Conservation (phyloP, 352 stramenopile genomes). For the Phytophthora boehmeriae region DNA sequence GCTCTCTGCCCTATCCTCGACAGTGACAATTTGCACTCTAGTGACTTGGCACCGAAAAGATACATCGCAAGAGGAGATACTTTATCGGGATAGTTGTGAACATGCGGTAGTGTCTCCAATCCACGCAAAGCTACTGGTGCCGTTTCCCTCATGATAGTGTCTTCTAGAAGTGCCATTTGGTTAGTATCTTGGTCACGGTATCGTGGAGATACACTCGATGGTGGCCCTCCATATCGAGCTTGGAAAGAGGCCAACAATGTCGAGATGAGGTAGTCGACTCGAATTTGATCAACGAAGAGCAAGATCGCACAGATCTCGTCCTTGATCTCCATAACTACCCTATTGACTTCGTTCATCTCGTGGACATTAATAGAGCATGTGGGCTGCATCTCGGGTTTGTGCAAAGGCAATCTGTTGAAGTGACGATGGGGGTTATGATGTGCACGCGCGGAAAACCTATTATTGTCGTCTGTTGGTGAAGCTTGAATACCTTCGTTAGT, state of each 20-base stretch:
- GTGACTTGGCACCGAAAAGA: conserved; percentile 47
- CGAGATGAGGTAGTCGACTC: conserved; percentile 73
- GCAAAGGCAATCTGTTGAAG: conserved; percentile 19
- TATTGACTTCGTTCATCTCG: conserved; percentile 50
- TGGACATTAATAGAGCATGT: conserved; percentile 22
- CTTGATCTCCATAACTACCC: conserved; percentile 78
- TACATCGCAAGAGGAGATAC: conserved; percentile 55
- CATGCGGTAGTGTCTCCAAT: conserved; percentile 23
- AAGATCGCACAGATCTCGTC: conserved; percentile 72
- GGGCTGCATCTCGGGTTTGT: conserved; percentile 14
- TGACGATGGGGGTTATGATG: conserved; percentile 23
- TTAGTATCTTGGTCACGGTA: conserved; percentile 28
- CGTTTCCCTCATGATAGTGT: conserved; percentile 28
- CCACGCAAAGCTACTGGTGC: conserved; percentile 17
- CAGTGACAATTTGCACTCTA: conserved; percentile 72
- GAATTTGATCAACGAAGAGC: conserved; percentile 59
- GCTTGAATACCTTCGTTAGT: neutral
- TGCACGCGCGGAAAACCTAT: neutral
- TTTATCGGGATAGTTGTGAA: conserved; percentile 34
- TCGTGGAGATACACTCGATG: conserved; percentile 18
- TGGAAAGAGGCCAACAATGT: conserved; percentile 53
- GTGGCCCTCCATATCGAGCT: conserved; percentile 33
- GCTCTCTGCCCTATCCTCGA: conserved; percentile 41
- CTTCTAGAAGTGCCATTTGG: conserved; percentile 32
- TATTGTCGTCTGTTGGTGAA: conserved; percentile 9